Base-by-base conservation (phyloP, 768 basidiomycete species). In the Mycena filopes region DNA sequence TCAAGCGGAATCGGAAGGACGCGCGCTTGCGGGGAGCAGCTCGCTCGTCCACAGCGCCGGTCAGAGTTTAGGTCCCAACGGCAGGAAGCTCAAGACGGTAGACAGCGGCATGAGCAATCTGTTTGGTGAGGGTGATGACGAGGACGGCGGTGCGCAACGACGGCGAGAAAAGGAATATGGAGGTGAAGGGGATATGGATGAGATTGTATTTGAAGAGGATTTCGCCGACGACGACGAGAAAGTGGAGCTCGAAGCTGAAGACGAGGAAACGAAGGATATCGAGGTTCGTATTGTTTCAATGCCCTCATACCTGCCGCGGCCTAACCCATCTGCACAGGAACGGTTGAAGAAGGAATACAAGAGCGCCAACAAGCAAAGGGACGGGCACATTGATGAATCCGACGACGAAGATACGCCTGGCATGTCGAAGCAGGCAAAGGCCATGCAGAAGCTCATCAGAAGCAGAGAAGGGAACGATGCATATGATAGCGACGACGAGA, bases 201-300 rank as follows among this genome's bases (percentile, higher is more conserved):
- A 96, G 74, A 84, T 92, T 58, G 83, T 89, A 9, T 95, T 87
- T 68, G 93, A 95, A 71, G 92, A 91, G 71, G 90, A 92, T 20
- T 91, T 94, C 71, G 91, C 92, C 3, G 94, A 96, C 71, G 94
- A 96, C 64, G 94, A 96, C 36, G 94, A 95, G 71, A 88, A 87
- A 71, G 85, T 88, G 76, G 84, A 85, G 18, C 84, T 87, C 15
- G 91, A 92, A 58, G 85, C 87, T 59, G 87, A 94, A 43, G 94
- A 95, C 58, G 92, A 95, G 69, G 94, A 95, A 73, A 87, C 90
- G 33, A 95, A 92, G 74, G 92, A 93, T 73, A 81, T 89, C 13
- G 91, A 94, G 85, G 93, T 90, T 49, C 38, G 85, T 73, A 20
- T 18, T 15, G 23, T 13, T 53, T 25, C 48, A n/a, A n/a, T n/a